A percentile compares a stretch with the other conserved stretches of the same genome.
phyloP scores from a whole-genome alignment of 768 basidiomycete genomes.

The Boletus sensibilis region DNA sequence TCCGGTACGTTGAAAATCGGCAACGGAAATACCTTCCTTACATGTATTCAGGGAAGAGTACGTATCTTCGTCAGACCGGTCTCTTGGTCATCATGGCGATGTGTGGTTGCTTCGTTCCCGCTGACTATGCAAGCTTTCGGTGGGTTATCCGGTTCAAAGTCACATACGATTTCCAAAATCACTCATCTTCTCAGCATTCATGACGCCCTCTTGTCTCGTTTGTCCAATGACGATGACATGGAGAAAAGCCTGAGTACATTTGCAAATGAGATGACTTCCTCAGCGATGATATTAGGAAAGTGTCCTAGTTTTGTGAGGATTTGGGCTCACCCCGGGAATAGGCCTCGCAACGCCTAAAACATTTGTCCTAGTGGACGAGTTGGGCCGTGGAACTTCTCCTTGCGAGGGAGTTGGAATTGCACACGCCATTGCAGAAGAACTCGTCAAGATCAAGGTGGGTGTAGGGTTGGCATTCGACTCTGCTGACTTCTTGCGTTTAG shows the following conservation, averaged over 20 bases:
- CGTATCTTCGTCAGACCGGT: constrained; percentile 86
- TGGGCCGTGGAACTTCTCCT: constrained; percentile 90
- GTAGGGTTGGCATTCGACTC: not conserved
- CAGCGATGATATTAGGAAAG: constrained; percentile 85
- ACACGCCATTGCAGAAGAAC: constrained; percentile 78
- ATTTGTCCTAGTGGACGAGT: constrained; percentile 87
- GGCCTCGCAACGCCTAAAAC: constrained; percentile 69
- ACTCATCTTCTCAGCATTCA: constrained; percentile 53
- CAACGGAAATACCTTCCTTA: not conserved
- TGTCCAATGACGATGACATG: constrained; percentile 93
- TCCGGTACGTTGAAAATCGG: constrained; percentile 39
- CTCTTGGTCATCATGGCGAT: constrained; percentile 83
- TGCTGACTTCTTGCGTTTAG: constrained; percentile 37
- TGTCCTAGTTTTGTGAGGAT: not conserved
- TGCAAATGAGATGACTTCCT: constrained; percentile 90
- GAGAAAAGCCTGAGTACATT: constrained; percentile 92
- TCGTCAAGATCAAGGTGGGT: constrained; percentile 68
- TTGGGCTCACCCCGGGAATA: constrained; percentile 22
- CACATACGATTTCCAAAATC: not conserved
- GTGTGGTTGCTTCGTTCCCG: constrained; percentile 90
- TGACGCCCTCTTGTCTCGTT: constrained; percentile 77
- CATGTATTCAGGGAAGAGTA: constrained; percentile 72
- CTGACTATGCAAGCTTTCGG: constrained; percentile 90
- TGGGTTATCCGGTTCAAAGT: constrained; percentile 21
- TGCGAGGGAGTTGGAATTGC: constrained; percentile 79